These are phyloP conservation scores for Sindora glabra DNA, from an alignment of 306 rosid genomes.

Conservation along the genomic window DNA sequence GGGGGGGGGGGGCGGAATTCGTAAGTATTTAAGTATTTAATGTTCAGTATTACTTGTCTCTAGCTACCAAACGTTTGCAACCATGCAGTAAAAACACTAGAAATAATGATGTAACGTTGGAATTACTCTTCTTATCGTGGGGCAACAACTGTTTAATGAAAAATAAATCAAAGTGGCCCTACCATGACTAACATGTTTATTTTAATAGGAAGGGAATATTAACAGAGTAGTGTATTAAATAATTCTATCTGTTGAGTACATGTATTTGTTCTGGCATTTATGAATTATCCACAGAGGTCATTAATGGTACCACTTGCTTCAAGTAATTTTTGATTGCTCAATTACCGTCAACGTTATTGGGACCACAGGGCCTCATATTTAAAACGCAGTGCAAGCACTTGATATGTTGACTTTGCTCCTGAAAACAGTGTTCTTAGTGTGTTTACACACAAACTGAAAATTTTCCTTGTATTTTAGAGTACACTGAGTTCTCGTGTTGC, in stretches of 20 bases:
- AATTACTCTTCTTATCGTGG: slow-evolving; percentile 14
- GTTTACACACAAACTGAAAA: not conserved
- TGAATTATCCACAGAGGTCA: not conserved
- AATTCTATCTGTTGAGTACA: not conserved
- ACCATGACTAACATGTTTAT: not conserved
- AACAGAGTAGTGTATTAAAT: not conserved
- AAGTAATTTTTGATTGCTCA: slow-evolving; percentile 1
- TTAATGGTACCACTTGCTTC: slow-evolving; percentile 4
- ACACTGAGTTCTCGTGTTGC: not conserved
- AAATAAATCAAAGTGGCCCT: slow-evolving; percentile 6
- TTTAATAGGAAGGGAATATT: not conserved
- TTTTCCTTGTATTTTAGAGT: no score
- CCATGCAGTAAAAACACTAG: slow-evolving; percentile 1
- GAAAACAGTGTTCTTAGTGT: no score
- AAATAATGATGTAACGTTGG: slow-evolving; percentile 4
- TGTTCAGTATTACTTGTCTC: not conserved
- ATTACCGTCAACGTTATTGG: no score
- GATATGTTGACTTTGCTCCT: not conserved
- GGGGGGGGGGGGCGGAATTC: no score
- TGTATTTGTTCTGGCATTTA: not conserved
- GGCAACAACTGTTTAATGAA: not conserved
- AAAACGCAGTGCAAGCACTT: not conserved
- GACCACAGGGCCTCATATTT: not conserved
- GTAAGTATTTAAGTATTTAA: not conserved
- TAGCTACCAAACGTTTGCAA: not conserved